Conservation (phyloP, 192 early-diverging fungal species). For the Obelidium mucronatum region DNA sequence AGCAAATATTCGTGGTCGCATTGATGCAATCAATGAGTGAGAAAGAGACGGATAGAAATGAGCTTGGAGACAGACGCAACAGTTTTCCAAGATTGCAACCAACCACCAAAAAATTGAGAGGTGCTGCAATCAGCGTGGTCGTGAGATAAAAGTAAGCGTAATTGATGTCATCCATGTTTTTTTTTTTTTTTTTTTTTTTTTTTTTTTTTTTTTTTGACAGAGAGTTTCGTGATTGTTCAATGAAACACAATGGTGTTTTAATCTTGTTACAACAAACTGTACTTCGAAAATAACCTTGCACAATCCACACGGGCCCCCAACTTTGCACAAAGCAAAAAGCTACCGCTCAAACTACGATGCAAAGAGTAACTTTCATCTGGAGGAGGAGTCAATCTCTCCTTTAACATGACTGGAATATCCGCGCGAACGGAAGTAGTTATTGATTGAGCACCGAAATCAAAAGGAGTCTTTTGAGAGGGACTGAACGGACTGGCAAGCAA, state of each 20-base stretch:
- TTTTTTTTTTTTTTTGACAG: no score
- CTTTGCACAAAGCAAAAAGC: conserved; percentile 89
- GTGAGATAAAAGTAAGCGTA: no score
- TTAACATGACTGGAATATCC: conserved; percentile 94
- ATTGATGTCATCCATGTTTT: no score
- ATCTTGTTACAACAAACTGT: neutral
- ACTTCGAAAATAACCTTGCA: conserved; percentile 42
- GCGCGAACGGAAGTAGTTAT: conserved; percentile 83
- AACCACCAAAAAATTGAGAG: no score
- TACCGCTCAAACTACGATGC: conserved; percentile 93
- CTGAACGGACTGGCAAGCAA: conserved; percentile 87
- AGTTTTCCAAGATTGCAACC: no score
- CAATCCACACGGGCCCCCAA: conserved; percentile 67
- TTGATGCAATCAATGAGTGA: neutral
- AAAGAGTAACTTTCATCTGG: conserved; percentile 98
- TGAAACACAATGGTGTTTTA: neutral
- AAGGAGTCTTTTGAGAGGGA: conserved; percentile 50
- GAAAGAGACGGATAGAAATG: no score
- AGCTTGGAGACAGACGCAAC: no score
- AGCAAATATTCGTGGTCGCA: neutral
- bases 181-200: no score
- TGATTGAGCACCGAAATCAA: conserved; percentile 85
- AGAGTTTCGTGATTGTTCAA: no score
- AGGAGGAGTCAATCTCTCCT: conserved; percentile 91
- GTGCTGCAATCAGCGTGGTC: no score